Evolutionary conservation across 805 yeast species (phyloP), one percentile per base, ranked within the genome.

Genomic region (Dipodascus geniculatus): DNA sequence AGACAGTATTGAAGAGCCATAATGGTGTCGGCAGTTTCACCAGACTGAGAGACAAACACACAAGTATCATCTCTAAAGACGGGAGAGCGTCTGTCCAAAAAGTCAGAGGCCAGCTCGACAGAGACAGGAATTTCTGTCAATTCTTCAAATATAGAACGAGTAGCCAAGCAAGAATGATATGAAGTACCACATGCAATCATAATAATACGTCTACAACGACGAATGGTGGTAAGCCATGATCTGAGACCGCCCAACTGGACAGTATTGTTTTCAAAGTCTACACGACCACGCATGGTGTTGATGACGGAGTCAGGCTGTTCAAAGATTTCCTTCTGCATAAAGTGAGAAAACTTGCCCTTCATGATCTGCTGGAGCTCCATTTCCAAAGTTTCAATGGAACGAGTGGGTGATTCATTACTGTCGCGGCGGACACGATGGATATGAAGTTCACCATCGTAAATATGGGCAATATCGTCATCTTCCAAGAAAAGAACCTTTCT

Each of bases 111-210:
- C 65, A 90, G 78, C 69, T 90, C 97, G 42, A 90, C 95, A 48
- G 86, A 74, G 4, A 89, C 96, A 3, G 97, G 97, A 56, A 89
- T 85, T 66, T 91, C 98, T 28, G 96, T 88, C 65, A 93, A 77
- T 69, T 93, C 99, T 72, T 93, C 99, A 68, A 93, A 90, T 58
- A 89, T 83, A 14, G 96, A 86, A 71, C 99, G 82, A 20, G 96
- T 91, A 20, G 99, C 99, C 68, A 93, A 73, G 75, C 99, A 93
- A 17, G 99, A 93, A 72, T 93, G 99, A 68, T 90, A 93, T 0
- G 99, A 93, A 3, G 99, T 93, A 74, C 99, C 99, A 74, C 99
- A 93, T 1, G 99, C 99, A 73, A 93, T 87, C 98, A 93, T 93
- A 56, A 90, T 87, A 63, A 93, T 79, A 71, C 99, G 82, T 73